Conservation (phyloP, 352 stramenopile genomes). For the Phytophthora foliorum region DNA sequence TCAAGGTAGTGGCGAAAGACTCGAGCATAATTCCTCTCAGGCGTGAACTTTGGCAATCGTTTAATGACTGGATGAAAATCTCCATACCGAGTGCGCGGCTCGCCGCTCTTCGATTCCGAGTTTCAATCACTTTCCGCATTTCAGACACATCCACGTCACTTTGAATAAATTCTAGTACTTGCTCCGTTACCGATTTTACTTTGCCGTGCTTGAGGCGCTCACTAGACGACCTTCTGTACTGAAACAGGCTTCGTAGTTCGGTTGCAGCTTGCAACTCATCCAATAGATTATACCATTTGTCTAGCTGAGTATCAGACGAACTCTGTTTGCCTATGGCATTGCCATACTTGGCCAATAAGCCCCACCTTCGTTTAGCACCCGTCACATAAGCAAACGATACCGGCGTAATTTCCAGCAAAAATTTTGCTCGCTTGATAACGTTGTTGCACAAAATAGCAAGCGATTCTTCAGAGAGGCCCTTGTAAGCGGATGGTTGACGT, state of each 20-base stretch:
- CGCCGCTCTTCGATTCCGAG: constrained; percentile 57
- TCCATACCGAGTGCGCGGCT: constrained; percentile 58
- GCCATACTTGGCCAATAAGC: constrained; percentile 77
- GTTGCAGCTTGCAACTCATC: constrained; percentile 83
- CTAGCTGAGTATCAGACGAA: constrained; percentile 60
- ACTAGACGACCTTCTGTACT: constrained; percentile 83
- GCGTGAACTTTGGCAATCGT: constrained; percentile 32
- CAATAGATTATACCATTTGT: constrained; percentile 86
- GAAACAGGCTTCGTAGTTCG: constrained; percentile 72
- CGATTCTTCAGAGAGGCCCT: constrained; percentile 78
- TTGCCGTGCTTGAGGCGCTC: constrained; percentile 61
- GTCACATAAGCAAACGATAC: constrained; percentile 82
- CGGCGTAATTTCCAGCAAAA: constrained; percentile 78
- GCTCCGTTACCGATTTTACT: constrained; percentile 79
- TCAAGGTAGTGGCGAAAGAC: constrained; percentile 56
- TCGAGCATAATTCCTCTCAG: constrained; percentile 59
- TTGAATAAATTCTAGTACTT: constrained; percentile 89
- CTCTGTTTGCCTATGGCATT: constrained; percentile 59
- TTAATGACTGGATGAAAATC: constrained; percentile 49
- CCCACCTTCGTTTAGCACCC: constrained; percentile 75
- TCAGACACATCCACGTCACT: constrained; percentile 79
- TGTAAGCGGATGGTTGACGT: constrained; percentile 82
- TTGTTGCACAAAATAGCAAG: constrained; percentile 78
- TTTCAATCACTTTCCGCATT: constrained; percentile 52
- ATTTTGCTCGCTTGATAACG: constrained; percentile 72